Conservation (phyloP, 2,329 filamentous ascomycete genomes). For the Tolypocladium album region DNA sequence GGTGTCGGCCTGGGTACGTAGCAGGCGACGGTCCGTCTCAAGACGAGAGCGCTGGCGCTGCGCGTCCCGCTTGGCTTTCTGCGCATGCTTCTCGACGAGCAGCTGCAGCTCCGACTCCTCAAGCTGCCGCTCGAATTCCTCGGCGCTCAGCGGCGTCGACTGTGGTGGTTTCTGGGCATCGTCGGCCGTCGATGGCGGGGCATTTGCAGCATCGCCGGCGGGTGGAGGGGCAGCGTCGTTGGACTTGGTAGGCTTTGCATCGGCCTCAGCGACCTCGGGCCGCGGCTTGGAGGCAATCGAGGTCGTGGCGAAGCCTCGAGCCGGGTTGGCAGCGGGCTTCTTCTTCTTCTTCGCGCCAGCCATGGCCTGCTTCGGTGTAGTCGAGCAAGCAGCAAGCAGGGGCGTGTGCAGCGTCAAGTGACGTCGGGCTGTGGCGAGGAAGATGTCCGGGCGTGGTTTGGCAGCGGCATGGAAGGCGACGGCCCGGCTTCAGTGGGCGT, state of each 20-base stretch:
- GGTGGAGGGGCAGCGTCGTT: conserved; percentile 17
- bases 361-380: conserved; percentile 35
- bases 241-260: conserved; percentile 17
- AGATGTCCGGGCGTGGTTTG: neutral
- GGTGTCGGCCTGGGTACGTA: conserved; percentile 67
- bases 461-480: neutral
- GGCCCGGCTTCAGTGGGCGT: neutral
- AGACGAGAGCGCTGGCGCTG: conserved; percentile 65
- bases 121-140: conserved; percentile 82
- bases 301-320: conserved; percentile 86
- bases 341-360: conserved; percentile 75
- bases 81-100: conserved; percentile 72
- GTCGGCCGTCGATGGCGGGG: conserved; percentile 6
- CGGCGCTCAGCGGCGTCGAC: conserved; percentile 55
- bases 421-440: neutral
- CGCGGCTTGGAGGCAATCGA: conserved; percentile 78
- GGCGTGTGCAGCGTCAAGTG: neutral
- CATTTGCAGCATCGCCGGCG: conserved; percentile 12
- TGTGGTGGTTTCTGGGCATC: conserved; percentile 6
- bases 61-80: conserved; percentile 71
- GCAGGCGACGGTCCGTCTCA: conserved; percentile 74
- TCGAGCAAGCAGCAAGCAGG: neutral
- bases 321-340: conserved; percentile 78
- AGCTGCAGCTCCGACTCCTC: conserved; percentile 85
- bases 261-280: conserved; percentile 41